A percentile compares a stretch with the other conserved stretches of the same genome.
Conservation (phyloP, 2,329 filamentous ascomycete species). For the Chaetomium sp. region DNA sequence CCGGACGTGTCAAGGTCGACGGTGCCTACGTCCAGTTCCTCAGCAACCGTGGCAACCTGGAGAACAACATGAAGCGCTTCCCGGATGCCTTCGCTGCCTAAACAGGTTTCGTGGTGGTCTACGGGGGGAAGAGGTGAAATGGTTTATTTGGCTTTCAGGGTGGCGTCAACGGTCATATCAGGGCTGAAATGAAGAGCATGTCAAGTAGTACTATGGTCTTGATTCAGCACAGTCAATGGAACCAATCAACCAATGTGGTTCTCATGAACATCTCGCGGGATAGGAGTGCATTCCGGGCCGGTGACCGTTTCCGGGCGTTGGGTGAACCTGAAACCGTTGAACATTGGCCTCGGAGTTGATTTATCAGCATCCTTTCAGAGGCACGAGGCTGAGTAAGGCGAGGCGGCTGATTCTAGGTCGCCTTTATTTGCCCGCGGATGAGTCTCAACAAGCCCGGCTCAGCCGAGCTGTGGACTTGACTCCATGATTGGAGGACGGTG, state of each 20-base stretch:
- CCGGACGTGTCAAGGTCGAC: constrained; percentile 89
- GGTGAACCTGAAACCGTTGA: no score
- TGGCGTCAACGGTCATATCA: constrained; percentile 28
- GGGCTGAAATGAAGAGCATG: constrained; percentile 25
- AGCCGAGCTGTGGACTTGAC: no score
- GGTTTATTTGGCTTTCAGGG: constrained; percentile 27
- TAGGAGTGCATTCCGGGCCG: neutral
- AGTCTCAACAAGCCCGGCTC: no score
- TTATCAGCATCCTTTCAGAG: no score
- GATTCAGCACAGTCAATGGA: constrained; percentile 25
- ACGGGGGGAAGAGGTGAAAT: constrained; percentile 18
- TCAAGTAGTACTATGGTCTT: constrained; percentile 25
- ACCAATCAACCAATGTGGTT: constrained; percentile 23
- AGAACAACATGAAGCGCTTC: constrained; percentile 88
- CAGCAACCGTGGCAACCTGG: constrained; percentile 80
- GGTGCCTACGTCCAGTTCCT: constrained; percentile 99
- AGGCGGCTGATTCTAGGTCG: no score
- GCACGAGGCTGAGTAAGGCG: no score
- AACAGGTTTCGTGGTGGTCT: constrained; percentile 35
- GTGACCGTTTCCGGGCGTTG: neutral
- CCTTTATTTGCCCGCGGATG: no score
- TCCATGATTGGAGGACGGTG: no score
- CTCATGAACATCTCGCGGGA: constrained; percentile 7
- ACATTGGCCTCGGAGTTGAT: no score
- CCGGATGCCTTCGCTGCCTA: constrained; percentile 73